These are phyloP conservation scores for Papiliotrema nemorosa DNA, from an alignment of 1,284 basidiomycete genomes.

Conservation along the genomic window DNA sequence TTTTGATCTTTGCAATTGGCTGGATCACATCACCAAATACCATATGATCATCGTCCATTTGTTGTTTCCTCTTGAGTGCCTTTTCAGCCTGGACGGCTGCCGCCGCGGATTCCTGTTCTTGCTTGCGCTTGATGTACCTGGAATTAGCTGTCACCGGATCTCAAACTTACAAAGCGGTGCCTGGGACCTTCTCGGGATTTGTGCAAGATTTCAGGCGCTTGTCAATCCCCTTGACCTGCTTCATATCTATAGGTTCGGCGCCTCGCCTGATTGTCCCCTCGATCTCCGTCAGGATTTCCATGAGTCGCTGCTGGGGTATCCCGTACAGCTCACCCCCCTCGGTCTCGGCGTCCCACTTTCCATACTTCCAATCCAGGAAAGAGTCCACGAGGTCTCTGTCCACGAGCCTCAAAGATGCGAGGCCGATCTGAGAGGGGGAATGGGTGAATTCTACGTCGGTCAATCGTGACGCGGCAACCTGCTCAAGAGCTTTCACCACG, in stretches of 20 bases:
- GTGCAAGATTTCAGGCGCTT: slow-evolving; percentile 76
- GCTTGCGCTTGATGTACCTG: slow-evolving; percentile 49
- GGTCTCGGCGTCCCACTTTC: slow-evolving; percentile 24
- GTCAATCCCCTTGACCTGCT: slow-evolving; percentile 80
- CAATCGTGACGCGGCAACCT: slow-evolving; percentile 69
- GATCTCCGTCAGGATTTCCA: slow-evolving; percentile 56
- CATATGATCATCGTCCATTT: slow-evolving; percentile 18
- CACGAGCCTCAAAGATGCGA: slow-evolving; percentile 72
- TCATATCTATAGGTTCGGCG: slow-evolving; percentile 68
- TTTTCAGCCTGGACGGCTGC: slow-evolving; percentile 36
- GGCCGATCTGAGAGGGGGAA: slow-evolving; percentile 86
- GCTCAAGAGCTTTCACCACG: slow-evolving; percentile 22
- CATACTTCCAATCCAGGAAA: slow-evolving; percentile 59
- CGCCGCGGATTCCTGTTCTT: slow-evolving; percentile 40
- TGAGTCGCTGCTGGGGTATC: slow-evolving; percentile 39
- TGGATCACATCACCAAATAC: slow-evolving; percentile 33
- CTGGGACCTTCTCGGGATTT: slow-evolving; percentile 88
- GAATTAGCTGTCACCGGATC: background rate
- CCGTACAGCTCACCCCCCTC: slow-evolving; percentile 19
- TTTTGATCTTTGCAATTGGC: background rate
- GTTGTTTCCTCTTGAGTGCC: slow-evolving; percentile 20
- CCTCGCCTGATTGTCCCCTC: slow-evolving; percentile 57
- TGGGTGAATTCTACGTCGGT: slow-evolving; percentile 92
- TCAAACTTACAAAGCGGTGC: slow-evolving; percentile 62
- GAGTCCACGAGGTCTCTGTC: slow-evolving; percentile 59